Evolutionary conservation across 176 grass and related monocot species (phyloP).

Genomic region (Musa itinerans): DNA sequence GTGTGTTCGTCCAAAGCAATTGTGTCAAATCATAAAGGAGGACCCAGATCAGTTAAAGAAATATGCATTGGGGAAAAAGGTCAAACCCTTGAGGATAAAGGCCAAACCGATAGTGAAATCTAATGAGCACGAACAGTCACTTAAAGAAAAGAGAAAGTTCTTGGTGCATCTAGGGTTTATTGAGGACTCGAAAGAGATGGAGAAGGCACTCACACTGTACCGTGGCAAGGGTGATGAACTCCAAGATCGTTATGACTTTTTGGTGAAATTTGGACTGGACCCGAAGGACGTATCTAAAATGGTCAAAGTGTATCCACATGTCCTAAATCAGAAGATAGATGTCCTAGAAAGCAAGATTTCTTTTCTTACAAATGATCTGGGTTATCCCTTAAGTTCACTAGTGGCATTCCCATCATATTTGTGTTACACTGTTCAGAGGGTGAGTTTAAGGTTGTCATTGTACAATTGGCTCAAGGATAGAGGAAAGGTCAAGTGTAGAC

Average conservation of each 20-base stretch:
- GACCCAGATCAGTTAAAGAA: conserved; percentile 38
- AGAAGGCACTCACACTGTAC: conserved; percentile 39
- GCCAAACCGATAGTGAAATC: conserved; percentile 25
- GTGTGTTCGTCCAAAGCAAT: conserved; percentile 28
- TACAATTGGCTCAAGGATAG: conserved; percentile 54
- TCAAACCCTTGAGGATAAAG: conserved; percentile 30
- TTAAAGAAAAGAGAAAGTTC: conserved; percentile 35
- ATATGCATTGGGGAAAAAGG: conserved; percentile 36
- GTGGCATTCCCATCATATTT: conserved; percentile 37
- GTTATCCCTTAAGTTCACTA: conserved; percentile 40
- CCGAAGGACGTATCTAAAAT: conserved; percentile 33
- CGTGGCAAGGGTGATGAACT: conserved; percentile 61
- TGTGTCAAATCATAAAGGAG: conserved; percentile 42
- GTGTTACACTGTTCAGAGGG: conserved; percentile 40
- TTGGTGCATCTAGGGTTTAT: conserved; percentile 43
- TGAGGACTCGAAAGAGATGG: conserved; percentile 40
- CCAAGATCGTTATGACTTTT: conserved; percentile 41
- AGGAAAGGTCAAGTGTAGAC: conserved; percentile 16
- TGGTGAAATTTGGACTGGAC: conserved; percentile 41
- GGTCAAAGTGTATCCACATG: conserved; percentile 41
- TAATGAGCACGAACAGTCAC: conserved; percentile 20
- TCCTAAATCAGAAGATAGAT: conserved; percentile 52
- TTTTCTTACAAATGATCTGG: conserved; percentile 35
- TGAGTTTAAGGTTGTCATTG: conserved; percentile 41
- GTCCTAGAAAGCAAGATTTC: conserved; percentile 46